Base-by-base conservation (phyloP, 2,329 filamentous ascomycete genomes). In the Apiospora phragmitis region DNA sequence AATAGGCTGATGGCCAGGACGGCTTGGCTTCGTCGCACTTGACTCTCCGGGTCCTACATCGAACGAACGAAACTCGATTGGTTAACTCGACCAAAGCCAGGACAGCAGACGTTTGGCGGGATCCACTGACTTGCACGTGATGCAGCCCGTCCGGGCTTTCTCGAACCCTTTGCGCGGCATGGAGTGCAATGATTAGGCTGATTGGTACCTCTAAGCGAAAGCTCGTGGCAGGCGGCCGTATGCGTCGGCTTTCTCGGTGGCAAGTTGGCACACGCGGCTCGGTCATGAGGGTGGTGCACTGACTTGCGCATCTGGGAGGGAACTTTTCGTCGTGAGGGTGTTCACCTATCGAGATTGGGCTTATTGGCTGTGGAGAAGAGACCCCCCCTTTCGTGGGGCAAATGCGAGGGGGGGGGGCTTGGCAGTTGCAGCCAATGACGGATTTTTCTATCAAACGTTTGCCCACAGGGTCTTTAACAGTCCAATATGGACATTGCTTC, bases 1-100 rank as follows among this genome's bases (percentile, higher is more conserved):
- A 75, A 70, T 7, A 65, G 70, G 66, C 72, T 71, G 51, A 75
- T 75, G 38, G 74, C 73, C 12, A 74, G 35, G n/a, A 75, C 70
- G 8, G 79, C 32, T 74, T 73, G 4, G 70, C 73, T 72, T 80
- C 79, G 42, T 81, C 79, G 32, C 79, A 80, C 69, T 80, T 81
- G 62, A 81, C 74, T 65, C 75, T 76, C 26, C 79, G 76, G 41
- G 74, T 73, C 66, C 79, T 79, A 68, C 24, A 38, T 32, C n/a
- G n/a, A 59, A n/a, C 3, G 8, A 29, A 26, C 69, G 1, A 69
- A 59, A 42, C 14, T 66, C 16, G 3, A 29, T 18, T 21, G 1
- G 2, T 45, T 45, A 43, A 32, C 62, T 9, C 5, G 43, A 21
- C n/a, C 21, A 7, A n/a, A 2, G 21, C 5, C 1, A 16, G 14